Evolutionary conservation across 106 monocot species (phyloP).

Genomic region (Acorus gramineus): DNA sequence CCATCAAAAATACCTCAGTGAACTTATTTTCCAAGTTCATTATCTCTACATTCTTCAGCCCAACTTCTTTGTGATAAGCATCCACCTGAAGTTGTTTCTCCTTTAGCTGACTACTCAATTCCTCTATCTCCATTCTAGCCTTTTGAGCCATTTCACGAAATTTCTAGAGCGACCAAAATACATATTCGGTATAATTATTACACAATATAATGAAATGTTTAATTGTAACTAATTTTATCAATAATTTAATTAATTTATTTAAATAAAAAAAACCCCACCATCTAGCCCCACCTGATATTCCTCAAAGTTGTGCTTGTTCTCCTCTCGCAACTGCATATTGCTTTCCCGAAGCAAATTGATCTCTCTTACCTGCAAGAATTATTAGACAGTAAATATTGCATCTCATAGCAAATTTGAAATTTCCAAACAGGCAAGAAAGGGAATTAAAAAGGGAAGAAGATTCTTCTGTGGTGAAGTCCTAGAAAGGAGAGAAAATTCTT

Average conservation of each 20-base stretch:
- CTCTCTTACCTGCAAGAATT: conserved; percentile 58
- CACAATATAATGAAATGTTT: too few species aligned
- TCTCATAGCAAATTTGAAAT: not conserved
- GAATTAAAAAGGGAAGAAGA: not conserved
- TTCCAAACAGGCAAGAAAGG: not conserved
- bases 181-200: conserved; percentile 1
- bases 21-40: conserved; percentile 41
- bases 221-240: too few species aligned
- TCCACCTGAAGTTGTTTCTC: conserved; percentile 48
- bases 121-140: conserved; percentile 59
- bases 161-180: conserved; percentile 36
- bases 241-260: too few species aligned
- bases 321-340: conserved; percentile 86
- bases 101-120: conserved; percentile 25
- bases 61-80: conserved; percentile 38
- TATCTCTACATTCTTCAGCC: conserved; percentile 41
- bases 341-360: conserved; percentile 95
- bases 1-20: conserved; percentile 39
- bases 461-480: too few species aligned
- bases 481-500: too few species aligned
- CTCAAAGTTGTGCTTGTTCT: conserved; percentile 93
- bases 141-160: conserved; percentile 53
- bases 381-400: not conserved
- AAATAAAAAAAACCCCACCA: not conserved
- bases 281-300: conserved; percentile 63